These are phyloP conservation scores for Metarhizium anisopliae DNA, from an alignment of 2,329 filamentous ascomycete genomes.

Conservation along the genomic window DNA sequence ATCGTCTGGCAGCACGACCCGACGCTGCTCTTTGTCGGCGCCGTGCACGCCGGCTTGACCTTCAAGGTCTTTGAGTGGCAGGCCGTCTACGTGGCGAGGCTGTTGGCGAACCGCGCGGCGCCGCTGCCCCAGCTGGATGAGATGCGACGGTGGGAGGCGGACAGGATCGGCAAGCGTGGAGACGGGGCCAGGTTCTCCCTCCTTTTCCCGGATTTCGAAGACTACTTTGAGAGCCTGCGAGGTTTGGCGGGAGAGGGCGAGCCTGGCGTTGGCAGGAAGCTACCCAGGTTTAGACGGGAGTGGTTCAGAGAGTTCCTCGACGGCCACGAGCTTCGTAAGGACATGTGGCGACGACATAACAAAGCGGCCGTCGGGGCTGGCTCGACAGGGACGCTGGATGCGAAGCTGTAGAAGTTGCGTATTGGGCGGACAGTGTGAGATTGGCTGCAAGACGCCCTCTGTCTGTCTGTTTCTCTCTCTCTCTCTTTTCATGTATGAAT, in stretches of 20 bases:
- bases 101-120: constrained; percentile 43
- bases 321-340: constrained; percentile 45
- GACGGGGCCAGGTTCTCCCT: constrained; percentile 46
- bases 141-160: constrained; percentile 47
- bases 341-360: constrained; percentile 49
- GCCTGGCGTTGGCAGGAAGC: constrained; percentile 31
- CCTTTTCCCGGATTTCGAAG: too few relatives aligned
- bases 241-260: constrained; percentile 36
- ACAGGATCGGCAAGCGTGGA: constrained; percentile 42
- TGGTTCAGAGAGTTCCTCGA: constrained; percentile 43
- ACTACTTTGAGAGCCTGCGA: constrained; percentile 22
- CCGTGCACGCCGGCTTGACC: constrained; percentile 47
- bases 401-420: too few relatives aligned
- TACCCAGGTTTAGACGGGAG: constrained; percentile 34
- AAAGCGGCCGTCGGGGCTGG: constrained; percentile 2
- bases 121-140: constrained; percentile 38
- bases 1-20: constrained; percentile 46
- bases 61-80: constrained; percentile 66
- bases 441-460: too few relatives aligned
- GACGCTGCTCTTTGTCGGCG: constrained; percentile 48
- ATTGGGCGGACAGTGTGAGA: too few relatives aligned
- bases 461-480: too few relatives aligned
- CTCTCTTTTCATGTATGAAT: too few relatives aligned
- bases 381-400: too few relatives aligned
- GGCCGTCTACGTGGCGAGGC: constrained; percentile 49